Percentiles rank a stretch among this genome's conserved stretches.
phyloP scores from a whole-genome alignment of 179 eudicot genomes.

The Monotropa hypopitys region DNA sequence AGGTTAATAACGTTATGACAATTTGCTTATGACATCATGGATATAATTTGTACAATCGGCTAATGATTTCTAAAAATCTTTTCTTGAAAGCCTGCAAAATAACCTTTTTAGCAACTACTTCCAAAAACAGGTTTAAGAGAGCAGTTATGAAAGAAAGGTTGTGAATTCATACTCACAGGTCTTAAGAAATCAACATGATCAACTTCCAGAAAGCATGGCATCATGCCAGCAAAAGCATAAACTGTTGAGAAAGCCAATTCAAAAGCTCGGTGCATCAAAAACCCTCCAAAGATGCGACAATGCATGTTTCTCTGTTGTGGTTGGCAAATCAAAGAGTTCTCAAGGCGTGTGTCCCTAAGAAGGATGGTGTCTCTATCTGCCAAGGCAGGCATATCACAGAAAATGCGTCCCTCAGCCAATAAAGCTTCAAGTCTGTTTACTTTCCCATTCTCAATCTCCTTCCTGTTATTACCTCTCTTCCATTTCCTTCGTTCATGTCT shows the following conservation, averaged over 20 bases:
- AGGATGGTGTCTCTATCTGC: constrained; percentile 97
- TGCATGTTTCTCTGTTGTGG: constrained; percentile 97
- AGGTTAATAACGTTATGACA: neutral
- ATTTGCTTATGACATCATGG: neutral
- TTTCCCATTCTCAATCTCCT: constrained; percentile 35
- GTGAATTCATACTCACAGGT: constrained; percentile 50
- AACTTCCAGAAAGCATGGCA: constrained; percentile 82
- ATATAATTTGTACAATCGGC: neutral
- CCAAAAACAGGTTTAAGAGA: neutral
- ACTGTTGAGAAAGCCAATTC: constrained; percentile 90
- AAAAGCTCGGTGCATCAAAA: constrained; percentile 93
- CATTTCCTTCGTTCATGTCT: constrained; percentile 53
- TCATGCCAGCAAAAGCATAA: constrained; percentile 77
- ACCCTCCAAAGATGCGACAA: constrained; percentile 96
- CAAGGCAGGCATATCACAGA: constrained; percentile 97
- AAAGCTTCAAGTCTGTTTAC: constrained; percentile 34
- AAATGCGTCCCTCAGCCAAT: constrained; percentile 78
- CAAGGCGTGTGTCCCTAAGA: constrained; percentile 69
- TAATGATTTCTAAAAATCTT: neutral
- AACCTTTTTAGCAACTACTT: neutral
- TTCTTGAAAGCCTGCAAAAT: neutral
- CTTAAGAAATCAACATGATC: constrained; percentile 93
- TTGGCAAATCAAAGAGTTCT: constrained; percentile 87
- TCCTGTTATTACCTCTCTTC: constrained; percentile 32
- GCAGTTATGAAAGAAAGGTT: neutral